Base-by-base conservation (phyloP, 257 asterid species). In the Penstemon barbatus region DNA sequence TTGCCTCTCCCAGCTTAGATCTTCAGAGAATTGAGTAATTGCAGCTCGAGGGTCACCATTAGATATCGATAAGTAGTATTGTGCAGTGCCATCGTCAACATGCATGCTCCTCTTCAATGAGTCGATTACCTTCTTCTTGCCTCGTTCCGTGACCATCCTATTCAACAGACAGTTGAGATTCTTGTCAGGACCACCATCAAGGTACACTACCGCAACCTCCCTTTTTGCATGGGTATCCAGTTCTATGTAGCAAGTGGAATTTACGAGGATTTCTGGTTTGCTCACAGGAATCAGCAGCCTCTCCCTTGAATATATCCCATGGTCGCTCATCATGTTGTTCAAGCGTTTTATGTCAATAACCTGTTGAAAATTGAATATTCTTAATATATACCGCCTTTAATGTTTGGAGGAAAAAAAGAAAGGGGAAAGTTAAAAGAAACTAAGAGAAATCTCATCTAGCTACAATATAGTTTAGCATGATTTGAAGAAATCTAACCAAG, bases 291-390 rank as follows among this genome's bases (percentile, higher is more conserved):
- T 93, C 74, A 93, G 81, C 63, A 93, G 81, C 78, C 99, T 86
- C 75, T 93, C 97, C 84, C 99, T 82, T 4, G 99, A 90, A 87
- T 85, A 83, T 80, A 93, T 90, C 33, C 97, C 99, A 57, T 90
- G 99, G 72, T 93, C 99, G 37, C 96, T 93, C 95, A 93, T 89
- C 99, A 90, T 93, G 79, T 93, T 93, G 79, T 93, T 93, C 72
- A 93, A 63, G 68, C 97, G 96, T 72, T 87, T 90, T 68, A 93
- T 88, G 83, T 79, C 95, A 81, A 86, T 85, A 68, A 90, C 92
- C 99, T 93, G 78, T 66, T 63, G 66, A 48, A 52, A 40, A 53
- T 58, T 50, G 68, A 59, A 61, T 38, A 25, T 33, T 48, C 64
- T 60, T 40, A 25, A 48, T 45, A n/a, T 57, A 44, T 37, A 40